These are phyloP conservation scores for Collybia sordida DNA, from an alignment of 768 basidiomycete genomes.

Conservation along the genomic window DNA sequence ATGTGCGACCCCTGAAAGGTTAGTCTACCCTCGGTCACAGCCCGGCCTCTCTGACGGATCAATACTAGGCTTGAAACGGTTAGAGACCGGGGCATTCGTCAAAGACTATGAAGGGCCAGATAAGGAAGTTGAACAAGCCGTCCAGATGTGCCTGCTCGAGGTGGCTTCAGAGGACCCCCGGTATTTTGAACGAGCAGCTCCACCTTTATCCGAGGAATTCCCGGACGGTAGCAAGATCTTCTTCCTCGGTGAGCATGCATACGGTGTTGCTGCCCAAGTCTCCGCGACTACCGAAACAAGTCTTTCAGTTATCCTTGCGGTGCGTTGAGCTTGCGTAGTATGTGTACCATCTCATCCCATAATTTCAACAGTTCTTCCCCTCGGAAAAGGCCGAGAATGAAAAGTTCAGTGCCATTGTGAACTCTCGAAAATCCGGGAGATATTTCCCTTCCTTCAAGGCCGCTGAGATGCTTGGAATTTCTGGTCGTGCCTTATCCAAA, in stretches of 20 bases:
- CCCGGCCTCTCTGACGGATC: background rate
- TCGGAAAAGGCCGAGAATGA: conserved; percentile 79
- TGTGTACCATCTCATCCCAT: background rate
- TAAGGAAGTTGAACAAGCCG: conserved; percentile 82
- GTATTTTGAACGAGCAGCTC: conserved; percentile 77
- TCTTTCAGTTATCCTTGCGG: conserved; percentile 86
- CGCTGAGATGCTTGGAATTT: conserved; percentile 70
- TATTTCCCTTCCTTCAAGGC: conserved; percentile 84
- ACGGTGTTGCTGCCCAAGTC: conserved; percentile 94
- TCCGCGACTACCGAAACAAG: conserved; percentile 64
- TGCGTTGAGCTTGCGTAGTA: conserved; percentile 29
- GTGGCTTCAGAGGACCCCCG: conserved; percentile 90
- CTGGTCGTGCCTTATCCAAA: conserved; percentile 79
- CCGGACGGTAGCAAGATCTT: conserved; percentile 90
- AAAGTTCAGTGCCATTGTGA: conserved; percentile 74
- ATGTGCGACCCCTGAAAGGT: conserved; percentile 93
- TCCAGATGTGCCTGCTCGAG: conserved; percentile 81
- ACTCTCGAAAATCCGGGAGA: conserved; percentile 39
- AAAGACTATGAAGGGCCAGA: conserved; percentile 90
- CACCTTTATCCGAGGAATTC: conserved; percentile 85
- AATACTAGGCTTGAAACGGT: conserved; percentile 74
- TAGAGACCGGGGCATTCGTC: conserved; percentile 87
- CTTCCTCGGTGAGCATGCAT: conserved; percentile 93
- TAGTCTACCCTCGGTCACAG: conserved; percentile 11
- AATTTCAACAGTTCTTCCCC: conserved; percentile 71